Percentiles rank a stretch among this genome's conserved stretches.
These are phyloP conservation scores for Phaffomyces thermotolerans DNA, from an alignment of 805 yeast species.

Conservation along the genomic window DNA sequence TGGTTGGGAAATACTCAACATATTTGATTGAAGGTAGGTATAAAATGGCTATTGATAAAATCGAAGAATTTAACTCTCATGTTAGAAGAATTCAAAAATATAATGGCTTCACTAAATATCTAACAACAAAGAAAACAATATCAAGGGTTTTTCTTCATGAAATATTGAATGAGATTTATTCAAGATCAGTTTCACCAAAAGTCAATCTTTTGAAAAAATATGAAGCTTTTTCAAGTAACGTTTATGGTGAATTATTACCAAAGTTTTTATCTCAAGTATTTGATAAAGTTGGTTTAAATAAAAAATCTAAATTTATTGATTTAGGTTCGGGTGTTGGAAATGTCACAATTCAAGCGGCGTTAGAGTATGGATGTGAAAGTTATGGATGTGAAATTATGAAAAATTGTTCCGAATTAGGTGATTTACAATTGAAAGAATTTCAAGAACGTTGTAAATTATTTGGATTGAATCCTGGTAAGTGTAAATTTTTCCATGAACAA, in stretches of 20 bases:
- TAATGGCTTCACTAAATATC: constrained; percentile 25
- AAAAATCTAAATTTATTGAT: constrained; percentile 64
- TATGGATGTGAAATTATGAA: constrained; percentile 90
- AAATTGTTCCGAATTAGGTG: constrained; percentile 66
- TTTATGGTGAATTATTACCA: constrained; percentile 87
- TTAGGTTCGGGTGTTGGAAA: constrained; percentile 94
- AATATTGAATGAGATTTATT: constrained; percentile 62
- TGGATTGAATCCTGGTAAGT: constrained; percentile 55
- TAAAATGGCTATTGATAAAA: constrained; percentile 23
- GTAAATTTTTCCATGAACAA: constrained; percentile 53
- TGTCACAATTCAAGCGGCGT: constrained; percentile 81
- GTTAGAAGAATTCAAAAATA: constrained; percentile 28
- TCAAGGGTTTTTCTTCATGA: constrained; percentile 52
- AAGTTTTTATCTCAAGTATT: constrained; percentile 63
- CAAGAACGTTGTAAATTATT: constrained; percentile 48
- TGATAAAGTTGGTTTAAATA: constrained; percentile 46
- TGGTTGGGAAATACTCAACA: constrained; percentile 32
- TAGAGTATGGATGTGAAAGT: constrained; percentile 76
- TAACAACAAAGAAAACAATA: constrained; percentile 25
- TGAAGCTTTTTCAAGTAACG: constrained; percentile 83
- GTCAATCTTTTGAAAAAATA: constrained; percentile 58
- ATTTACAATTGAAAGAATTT: constrained; percentile 52
- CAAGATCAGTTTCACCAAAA: constrained; percentile 73
- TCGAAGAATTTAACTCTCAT: constrained; percentile 38
- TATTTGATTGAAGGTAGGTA: constrained; percentile 27